phyloP scores from a whole-genome alignment of 495 filamentous ascomycete genomes.

The Tuber microsphaerosporum region DNA sequence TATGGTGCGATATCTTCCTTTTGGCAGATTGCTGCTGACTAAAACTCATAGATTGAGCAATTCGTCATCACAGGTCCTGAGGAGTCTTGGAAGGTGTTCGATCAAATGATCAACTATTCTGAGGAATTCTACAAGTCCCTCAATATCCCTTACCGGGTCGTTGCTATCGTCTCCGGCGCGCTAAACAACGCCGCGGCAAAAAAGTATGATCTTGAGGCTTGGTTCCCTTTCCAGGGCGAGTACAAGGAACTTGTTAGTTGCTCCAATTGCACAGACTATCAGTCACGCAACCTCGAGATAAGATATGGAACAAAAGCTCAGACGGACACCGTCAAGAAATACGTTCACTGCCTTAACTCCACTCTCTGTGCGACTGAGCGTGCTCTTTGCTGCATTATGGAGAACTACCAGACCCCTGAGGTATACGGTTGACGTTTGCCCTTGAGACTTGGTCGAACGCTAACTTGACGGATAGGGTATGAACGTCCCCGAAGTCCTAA shows the following conservation, averaged over 20 bases:
- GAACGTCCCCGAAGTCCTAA: constrained; percentile 73
- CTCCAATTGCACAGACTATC: constrained; percentile 95
- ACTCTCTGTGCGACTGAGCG: constrained; percentile 90
- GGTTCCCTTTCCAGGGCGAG: constrained; percentile 93
- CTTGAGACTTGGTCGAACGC: constrained; percentile 14
- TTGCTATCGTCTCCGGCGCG: constrained; percentile 89
- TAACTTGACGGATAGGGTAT: constrained; percentile 54
- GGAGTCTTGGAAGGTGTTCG: constrained; percentile 87
- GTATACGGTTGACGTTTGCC: constrained; percentile 43
- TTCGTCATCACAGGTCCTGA: constrained; percentile 92
- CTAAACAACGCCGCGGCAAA: constrained; percentile 89
- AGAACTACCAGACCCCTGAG: constrained; percentile 91
- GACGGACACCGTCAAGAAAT: constrained; percentile 76
- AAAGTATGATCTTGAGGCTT: constrained; percentile 94
- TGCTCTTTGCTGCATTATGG: constrained; percentile 86
- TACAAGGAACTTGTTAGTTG: constrained; percentile 97
- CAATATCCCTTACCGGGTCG: constrained; percentile 77
- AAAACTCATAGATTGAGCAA: constrained; percentile 65
- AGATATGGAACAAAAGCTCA: constrained; percentile 71
- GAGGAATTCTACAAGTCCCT: constrained; percentile 94
- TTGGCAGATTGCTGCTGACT: constrained; percentile 3
- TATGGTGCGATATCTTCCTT: constrained; percentile 41
- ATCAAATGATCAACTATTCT: constrained; percentile 78
- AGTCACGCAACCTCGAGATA: constrained; percentile 80
- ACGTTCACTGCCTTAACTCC: constrained; percentile 87